Conservation (phyloP, 2,329 filamentous ascomycete genomes). For the Claviceps cyperi region DNA sequence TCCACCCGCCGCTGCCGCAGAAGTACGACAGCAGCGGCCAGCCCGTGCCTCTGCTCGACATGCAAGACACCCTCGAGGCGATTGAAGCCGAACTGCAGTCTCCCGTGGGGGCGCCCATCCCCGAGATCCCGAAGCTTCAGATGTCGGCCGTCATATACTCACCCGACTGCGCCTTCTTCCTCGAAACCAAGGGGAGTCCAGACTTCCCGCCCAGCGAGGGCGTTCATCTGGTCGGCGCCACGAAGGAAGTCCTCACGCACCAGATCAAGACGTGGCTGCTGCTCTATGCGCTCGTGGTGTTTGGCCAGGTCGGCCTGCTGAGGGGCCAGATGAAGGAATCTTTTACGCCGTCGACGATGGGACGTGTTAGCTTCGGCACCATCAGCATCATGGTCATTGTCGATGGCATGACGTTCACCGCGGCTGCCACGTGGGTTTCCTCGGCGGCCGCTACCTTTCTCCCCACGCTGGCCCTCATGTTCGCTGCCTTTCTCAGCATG, state of each 20-base stretch:
- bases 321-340: constrained; percentile 52
- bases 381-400: constrained; percentile 46
- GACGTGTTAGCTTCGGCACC: constrained; percentile 50
- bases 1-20: constrained; percentile 39
- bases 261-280: constrained; percentile 46
- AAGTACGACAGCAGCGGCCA: constrained; percentile 14
- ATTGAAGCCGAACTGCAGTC: constrained; percentile 50
- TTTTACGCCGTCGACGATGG: constrained; percentile 52
- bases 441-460: constrained; percentile 41
- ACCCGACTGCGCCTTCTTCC: constrained; percentile 52
- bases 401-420: constrained; percentile 44
- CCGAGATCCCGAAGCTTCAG: constrained; percentile 38
- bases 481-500: constrained; percentile 39
- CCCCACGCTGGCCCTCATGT: constrained; percentile 39
- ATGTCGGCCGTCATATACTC: constrained; percentile 53
- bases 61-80: constrained; percentile 29
- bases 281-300: constrained; percentile 38
- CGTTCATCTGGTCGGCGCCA: constrained; percentile 43
- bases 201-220: constrained; percentile 34
- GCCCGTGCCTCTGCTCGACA: constrained; percentile 18
- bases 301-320: constrained; percentile 46
- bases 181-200: constrained; percentile 50
- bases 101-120: constrained; percentile 44
- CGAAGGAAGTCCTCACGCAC: constrained; percentile 43
- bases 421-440: constrained; percentile 40